phyloP scores from a whole-genome alignment of 352 stramenopile species.

The Pythium dissimile region DNA sequence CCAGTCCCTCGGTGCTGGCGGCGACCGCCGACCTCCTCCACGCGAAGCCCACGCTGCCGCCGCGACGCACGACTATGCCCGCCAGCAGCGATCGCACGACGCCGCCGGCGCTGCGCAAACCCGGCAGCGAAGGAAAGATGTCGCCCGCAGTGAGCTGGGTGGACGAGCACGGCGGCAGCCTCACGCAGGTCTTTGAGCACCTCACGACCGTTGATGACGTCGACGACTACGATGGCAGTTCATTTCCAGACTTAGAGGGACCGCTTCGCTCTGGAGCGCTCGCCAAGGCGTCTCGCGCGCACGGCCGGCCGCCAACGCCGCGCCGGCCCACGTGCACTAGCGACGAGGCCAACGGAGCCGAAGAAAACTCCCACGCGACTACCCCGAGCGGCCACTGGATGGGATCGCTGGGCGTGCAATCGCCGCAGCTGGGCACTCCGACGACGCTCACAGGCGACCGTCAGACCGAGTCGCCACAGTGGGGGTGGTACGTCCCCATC shows the following conservation, averaged over 20 bases:
- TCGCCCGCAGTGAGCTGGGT: conserved; percentile 76
- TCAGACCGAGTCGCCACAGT: conserved; percentile 75
- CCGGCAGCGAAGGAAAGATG: conserved; percentile 33
- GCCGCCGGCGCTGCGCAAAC: conserved; percentile 22
- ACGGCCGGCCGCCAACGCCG: conserved; percentile 5
- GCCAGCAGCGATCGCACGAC: conserved; percentile 9
- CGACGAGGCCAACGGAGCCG: too few relatives aligned
- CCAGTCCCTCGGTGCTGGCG: not conserved
- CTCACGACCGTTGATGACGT: conserved; percentile 18
- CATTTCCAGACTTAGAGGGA: conserved; percentile 17
- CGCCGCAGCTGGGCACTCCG: conserved; percentile 1
- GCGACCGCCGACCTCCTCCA: not conserved
- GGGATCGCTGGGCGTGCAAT: conserved; percentile 13
- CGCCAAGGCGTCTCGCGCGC: not conserved
- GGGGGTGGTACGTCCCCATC: conserved; percentile 86
- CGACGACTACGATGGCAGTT: conserved; percentile 23
- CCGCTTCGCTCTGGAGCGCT: not conserved
- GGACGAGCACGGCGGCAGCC: conserved; percentile 72
- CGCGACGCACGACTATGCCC: conserved; percentile 15
- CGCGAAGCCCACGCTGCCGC: not conserved
- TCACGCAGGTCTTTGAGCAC: conserved; percentile 73
- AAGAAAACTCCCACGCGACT: not conserved
- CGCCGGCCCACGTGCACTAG: not conserved
- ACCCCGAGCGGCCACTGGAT: conserved; percentile 12
- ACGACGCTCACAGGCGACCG: conserved; percentile 6